Evolutionary conservation across 2,329 filamentous ascomycete genomes (phyloP).

Genomic region (Mollisiaceae sp.): DNA sequence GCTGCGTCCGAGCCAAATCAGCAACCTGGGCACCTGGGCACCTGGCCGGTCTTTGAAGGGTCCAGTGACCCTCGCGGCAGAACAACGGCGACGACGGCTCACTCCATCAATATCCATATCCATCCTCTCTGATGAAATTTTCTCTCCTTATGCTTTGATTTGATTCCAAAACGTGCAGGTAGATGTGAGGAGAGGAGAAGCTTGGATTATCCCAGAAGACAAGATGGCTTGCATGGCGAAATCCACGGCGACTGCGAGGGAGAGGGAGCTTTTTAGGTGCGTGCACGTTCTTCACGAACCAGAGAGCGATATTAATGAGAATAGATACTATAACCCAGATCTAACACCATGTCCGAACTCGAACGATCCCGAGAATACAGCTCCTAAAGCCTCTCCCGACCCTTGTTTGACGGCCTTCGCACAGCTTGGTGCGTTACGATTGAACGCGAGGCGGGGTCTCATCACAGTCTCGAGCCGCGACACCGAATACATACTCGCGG

Average conservation of each 20-base stretch:
- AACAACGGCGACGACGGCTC: not conserved
- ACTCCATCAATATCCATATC: not conserved
- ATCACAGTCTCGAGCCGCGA: conserved; percentile 44
- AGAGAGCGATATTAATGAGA: not conserved
- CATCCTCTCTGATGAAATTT: not conserved
- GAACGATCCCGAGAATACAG: conserved; percentile 16
- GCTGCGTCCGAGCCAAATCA: not conserved
- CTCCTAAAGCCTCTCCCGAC: conserved; percentile 40
- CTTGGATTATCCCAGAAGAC: conserved; percentile 2
- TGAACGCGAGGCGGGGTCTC: conserved; percentile 53
- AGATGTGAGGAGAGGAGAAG: not conserved
- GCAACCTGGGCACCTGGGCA: no score
- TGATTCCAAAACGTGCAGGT: not conserved
- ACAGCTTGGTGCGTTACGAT: conserved; percentile 55
- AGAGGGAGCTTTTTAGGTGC: conserved; percentile 38
- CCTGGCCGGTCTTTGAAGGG: not conserved
- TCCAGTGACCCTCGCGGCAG: not conserved
- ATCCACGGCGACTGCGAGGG: conserved; percentile 20
- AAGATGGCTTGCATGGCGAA: conserved; percentile 12
- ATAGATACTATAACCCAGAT: conserved; percentile 33
- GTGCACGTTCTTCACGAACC: not conserved
- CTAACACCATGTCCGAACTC: not conserved
- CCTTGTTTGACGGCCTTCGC: conserved; percentile 51
- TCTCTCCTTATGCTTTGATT: not conserved
- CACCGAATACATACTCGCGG: conserved; percentile 38